phyloP scores from a whole-genome alignment of 1,284 basidiomycete species.

The Thecaphora thlaspeos region DNA sequence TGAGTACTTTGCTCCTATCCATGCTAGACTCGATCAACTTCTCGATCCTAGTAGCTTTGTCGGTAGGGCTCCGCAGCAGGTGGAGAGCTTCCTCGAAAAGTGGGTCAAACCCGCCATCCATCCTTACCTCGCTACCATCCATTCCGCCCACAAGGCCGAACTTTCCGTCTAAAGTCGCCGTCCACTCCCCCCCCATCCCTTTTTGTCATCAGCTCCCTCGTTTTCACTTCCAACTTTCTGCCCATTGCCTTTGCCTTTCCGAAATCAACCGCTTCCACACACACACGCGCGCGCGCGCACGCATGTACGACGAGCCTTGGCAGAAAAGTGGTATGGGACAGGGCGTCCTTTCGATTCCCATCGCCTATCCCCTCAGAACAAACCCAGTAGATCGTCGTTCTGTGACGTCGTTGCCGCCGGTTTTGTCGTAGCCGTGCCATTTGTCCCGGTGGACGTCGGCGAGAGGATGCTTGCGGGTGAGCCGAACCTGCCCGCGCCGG shows the following conservation, averaged over 20 bases:
- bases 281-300: too few relatives aligned
- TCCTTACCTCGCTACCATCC: constrained; percentile 66
- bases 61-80: constrained; percentile 52
- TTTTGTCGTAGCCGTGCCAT: neutral
- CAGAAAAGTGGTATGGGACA: too few relatives aligned
- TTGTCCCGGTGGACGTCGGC: constrained; percentile 1
- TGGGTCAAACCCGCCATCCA: constrained; percentile 86
- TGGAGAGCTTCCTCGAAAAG: constrained; percentile 70
- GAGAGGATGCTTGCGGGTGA: constrained; percentile 6
- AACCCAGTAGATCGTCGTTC: constrained; percentile 31
- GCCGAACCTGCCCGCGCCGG: constrained; percentile 6
- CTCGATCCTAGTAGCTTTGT: constrained; percentile 46
- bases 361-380: constrained; percentile 29
- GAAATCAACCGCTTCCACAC: too few relatives aligned
- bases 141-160: constrained; percentile 65
- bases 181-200: too few relatives aligned
- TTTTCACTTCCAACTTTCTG: too few relatives aligned
- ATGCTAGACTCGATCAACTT: constrained; percentile 60
- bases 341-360: too few relatives aligned
- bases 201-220: too few relatives aligned
- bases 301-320: too few relatives aligned
- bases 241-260: too few relatives aligned
- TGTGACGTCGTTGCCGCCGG: constrained; percentile 4
- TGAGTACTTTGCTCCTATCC: constrained; percentile 67
- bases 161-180: constrained; percentile 58